phyloP scores from a whole-genome alignment of 148 eudicot species.

The Fagopyrum homotropicum region DNA sequence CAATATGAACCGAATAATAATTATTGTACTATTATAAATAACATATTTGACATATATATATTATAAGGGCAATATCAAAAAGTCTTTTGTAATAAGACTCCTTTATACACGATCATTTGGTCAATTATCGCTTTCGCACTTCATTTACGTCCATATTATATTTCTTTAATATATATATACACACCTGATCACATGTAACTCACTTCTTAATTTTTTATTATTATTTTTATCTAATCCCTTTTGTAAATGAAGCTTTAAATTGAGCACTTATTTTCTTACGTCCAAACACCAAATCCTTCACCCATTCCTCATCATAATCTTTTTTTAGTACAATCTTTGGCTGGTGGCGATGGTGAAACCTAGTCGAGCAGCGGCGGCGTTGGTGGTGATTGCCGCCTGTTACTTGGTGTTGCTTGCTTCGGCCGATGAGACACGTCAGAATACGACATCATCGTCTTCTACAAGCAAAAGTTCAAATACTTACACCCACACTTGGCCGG shows the following conservation, averaged over 20 bases:
- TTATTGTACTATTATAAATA: no score
- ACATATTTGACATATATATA: no score
- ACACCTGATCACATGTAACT: slow-evolving; percentile 3
- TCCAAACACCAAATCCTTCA: neutral
- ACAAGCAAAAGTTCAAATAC: neutral
- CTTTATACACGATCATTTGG: no score
- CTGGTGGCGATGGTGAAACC: neutral
- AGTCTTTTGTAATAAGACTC: no score
- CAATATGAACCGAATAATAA: no score
- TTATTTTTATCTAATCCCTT: neutral
- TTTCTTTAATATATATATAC: neutral
- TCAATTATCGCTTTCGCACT: no score
- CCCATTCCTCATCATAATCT: neutral
- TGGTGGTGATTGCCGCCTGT: neutral
- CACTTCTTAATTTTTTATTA: neutral
- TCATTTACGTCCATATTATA: no score
- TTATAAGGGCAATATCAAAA: no score
- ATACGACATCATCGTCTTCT: neutral
- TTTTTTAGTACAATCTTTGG: no score
- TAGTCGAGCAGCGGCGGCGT: neutral
- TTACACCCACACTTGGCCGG: slow-evolving; percentile 8
- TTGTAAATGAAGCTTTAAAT: neutral
- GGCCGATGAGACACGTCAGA: neutral
- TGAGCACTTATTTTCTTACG: neutral
- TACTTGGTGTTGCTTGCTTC: neutral